Evolutionary conservation across 2,329 filamentous ascomycete genomes (phyloP).

Genomic region (Phoma sp.): DNA sequence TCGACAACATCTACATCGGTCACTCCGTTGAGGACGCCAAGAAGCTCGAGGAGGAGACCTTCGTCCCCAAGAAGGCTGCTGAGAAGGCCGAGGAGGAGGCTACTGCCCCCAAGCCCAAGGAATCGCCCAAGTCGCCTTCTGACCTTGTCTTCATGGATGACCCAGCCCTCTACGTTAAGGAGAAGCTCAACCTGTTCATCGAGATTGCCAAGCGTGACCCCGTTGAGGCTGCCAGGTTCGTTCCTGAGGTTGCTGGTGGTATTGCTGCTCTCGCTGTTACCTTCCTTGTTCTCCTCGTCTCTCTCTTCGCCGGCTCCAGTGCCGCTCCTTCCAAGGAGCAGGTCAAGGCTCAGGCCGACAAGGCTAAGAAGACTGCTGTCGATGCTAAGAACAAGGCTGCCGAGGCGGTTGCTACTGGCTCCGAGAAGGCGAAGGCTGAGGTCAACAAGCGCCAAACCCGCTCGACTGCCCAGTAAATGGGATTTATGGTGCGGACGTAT

Average conservation of each 20-base stretch:
- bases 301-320: constrained; percentile 71
- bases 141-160: constrained; percentile 91
- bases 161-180: constrained; percentile 83
- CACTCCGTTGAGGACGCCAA: constrained; percentile 93
- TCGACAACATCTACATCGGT: constrained; percentile 99
- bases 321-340: constrained; percentile 68
- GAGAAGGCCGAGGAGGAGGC: constrained; percentile 83
- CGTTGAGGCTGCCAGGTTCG: constrained; percentile 81
- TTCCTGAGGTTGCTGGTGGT: constrained; percentile 88
- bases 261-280: constrained; percentile 73
- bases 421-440: constrained; percentile 77
- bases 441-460: constrained; percentile 66
- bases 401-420: constrained; percentile 63
- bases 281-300: constrained; percentile 70
- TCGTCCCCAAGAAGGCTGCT: constrained; percentile 81
- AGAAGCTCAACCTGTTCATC: constrained; percentile 93
- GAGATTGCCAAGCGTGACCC: constrained; percentile 83
- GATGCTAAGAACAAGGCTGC: constrained; percentile 73
- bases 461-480: constrained; percentile 42
- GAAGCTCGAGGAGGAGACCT: constrained; percentile 87
- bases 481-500: constrained; percentile 7
- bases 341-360: constrained; percentile 74
- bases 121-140: constrained; percentile 70
- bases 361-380: constrained; percentile 74
- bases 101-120: constrained; percentile 74